Conservation (phyloP, 495 filamentous ascomycete genomes). For the Sabuloglossum arenarium region DNA sequence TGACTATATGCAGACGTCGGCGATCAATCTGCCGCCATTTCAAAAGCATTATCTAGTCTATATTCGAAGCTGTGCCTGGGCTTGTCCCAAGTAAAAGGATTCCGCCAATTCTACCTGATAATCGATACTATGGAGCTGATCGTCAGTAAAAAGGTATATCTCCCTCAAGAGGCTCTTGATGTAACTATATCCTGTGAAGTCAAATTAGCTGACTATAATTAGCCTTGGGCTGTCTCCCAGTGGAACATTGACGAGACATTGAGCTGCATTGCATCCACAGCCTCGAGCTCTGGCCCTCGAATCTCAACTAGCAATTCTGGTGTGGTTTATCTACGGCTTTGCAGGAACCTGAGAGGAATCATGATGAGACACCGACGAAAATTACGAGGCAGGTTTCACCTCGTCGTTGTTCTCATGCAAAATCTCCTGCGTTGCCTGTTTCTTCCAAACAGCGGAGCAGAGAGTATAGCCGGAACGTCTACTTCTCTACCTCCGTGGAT, state of each 20-base stretch:
- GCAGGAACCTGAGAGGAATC: conserved; percentile 32
- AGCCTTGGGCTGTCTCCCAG: conserved; percentile 35
- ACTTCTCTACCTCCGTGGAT: conserved; percentile 24
- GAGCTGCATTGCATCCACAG: conserved; percentile 32
- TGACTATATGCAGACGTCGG: neutral
- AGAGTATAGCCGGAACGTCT: neutral
- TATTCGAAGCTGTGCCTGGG: neutral
- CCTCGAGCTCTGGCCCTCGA: conserved; percentile 24
- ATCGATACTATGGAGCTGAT: conserved; percentile 4
- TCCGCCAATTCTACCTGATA: neutral
- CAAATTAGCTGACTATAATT: conserved; percentile 1
- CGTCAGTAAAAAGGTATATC: conserved; percentile 1
- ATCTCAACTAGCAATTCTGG: conserved; percentile 22
- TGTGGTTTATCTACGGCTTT: conserved; percentile 39
- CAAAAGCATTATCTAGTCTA: neutral
- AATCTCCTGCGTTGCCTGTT: conserved; percentile 43
- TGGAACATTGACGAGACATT: conserved; percentile 40
- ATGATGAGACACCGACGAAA: conserved; percentile 42
- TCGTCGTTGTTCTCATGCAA: conserved; percentile 41
- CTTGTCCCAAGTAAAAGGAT: neutral
- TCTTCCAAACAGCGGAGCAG: conserved; percentile 7
- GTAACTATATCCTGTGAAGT: conserved; percentile 3
- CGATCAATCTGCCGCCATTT: neutral
- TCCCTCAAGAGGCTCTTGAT: neutral
- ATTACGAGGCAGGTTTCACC: conserved; percentile 46